These are phyloP conservation scores for Candida morakotiae DNA, from an alignment of 805 yeast genomes.

Conservation along the genomic window DNA sequence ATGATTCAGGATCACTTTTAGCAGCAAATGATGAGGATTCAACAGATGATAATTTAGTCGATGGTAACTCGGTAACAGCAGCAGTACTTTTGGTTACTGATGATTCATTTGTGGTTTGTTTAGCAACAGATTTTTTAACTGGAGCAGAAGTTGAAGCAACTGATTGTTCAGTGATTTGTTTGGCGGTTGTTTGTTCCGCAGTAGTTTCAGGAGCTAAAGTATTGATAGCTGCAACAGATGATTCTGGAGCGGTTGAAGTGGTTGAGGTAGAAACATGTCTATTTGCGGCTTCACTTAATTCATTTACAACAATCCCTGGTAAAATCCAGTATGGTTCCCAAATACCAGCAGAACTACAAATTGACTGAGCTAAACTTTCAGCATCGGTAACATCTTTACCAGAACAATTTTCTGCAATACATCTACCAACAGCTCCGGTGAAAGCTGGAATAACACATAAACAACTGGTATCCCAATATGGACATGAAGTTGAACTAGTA, in stretches of 20 bases:
- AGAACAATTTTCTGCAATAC: slow-evolving; percentile 34
- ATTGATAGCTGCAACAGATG: neutral
- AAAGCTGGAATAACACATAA: slow-evolving; percentile 39
- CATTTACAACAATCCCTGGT: slow-evolving; percentile 17
- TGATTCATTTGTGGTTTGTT: neutral
- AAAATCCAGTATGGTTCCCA: slow-evolving; percentile 31
- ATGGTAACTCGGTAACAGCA: slow-evolving; percentile 87
- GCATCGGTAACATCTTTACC: slow-evolving; percentile 28
- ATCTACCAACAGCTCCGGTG: slow-evolving; percentile 29
- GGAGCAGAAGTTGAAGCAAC: neutral
- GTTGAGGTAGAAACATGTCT: slow-evolving; percentile 1
- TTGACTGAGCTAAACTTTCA: slow-evolving; percentile 25
- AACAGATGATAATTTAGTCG: slow-evolving; percentile 18
- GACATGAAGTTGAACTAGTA: slow-evolving; percentile 38
- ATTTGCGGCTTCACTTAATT: slow-evolving; percentile 23
- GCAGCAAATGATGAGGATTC: neutral
- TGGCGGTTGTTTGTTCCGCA: slow-evolving; percentile 11
- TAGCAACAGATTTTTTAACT: neutral
- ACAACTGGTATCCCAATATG: slow-evolving; percentile 46
- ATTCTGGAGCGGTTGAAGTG: neutral
- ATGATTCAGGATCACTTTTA: neutral
- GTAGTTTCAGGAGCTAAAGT: neutral
- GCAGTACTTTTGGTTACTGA: neutral
- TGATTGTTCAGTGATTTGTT: slow-evolving; percentile 21
- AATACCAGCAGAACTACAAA: slow-evolving; percentile 32